Evolutionary conservation across 2,329 filamentous ascomycete species (phyloP), one percentile per base, ranked within the genome.

Genomic region (Colletotrichum viniferum): DNA sequence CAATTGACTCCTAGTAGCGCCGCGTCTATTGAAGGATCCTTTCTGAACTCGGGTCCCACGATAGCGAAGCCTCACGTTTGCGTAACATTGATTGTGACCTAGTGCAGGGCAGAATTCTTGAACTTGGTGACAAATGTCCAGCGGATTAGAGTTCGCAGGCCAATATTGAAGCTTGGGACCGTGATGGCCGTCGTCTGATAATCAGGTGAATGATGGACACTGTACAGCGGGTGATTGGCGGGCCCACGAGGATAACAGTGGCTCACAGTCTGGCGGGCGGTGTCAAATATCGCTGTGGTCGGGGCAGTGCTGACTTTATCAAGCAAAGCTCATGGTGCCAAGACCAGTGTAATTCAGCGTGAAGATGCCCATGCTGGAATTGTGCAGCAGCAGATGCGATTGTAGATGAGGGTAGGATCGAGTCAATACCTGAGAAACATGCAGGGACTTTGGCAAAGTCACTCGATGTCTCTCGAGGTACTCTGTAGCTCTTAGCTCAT

Each of bases 391-490:
- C 24, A 32, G 16, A n/a, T 48, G 48, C 13, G n/a, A 43, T 34
- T 32, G 18, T 61, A n/a, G 18, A 61, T 32, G 28, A 61, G 1
- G 30, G 30, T 34, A 61, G 16, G 28, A 18, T 30, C 16, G 30
- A 61, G 58, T 21, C 30, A 58, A 18, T 5, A 38, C n/a, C 30
- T 32, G 14, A 43, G 61, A n/a, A 64, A 71, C 67, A 74, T 65
- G 52, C 21, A 65, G 52, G 48, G 60, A 72, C 68, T 74, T 66
- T 61, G 8, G 30, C 18, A n/a, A 71, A 61, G 61, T 71, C 72
- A 62, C 68, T 71, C 24, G 18, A 62, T 34, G 68, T 71, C 68
- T 58, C 32, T 5, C 21, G 16, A 55, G 26, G 71, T 74, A 43
- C 38, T 43, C 38, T 43, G 38, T 43, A 3, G 38, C 38, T 43